A percentile compares a stretch with the other conserved stretches of the same genome.
Conservation (phyloP, 129 eudicot genomes). For the Chrysanthemum makinoi region DNA sequence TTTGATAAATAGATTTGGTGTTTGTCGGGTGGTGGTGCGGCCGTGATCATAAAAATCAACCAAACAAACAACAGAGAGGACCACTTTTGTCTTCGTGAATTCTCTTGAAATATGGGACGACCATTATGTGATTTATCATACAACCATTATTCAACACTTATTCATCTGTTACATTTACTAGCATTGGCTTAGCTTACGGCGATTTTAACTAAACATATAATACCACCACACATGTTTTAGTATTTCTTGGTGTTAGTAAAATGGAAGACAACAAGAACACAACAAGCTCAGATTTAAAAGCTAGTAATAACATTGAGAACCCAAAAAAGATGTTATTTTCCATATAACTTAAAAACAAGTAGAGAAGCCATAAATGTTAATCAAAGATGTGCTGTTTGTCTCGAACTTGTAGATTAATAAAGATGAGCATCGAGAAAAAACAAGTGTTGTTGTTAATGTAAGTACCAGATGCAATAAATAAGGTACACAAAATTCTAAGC, state of each 20-base stretch:
- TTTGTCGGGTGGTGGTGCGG: constrained; percentile 23
- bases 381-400: neutral
- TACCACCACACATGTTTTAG: too few relatives aligned
- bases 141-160: neutral
- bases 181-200: too few relatives aligned
- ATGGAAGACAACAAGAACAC: too few relatives aligned
- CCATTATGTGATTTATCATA: neutral
- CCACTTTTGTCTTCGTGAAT: constrained; percentile 19
- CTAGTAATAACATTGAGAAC: too few relatives aligned
- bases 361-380: neutral
- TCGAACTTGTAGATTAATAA: neutral
- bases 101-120: constrained; percentile 10
- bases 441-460: neutral
- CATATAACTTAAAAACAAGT: too few relatives aligned
- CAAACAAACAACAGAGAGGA: constrained; percentile 23
- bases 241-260: too few relatives aligned
- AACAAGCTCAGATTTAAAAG: too few relatives aligned
- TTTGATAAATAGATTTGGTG: neutral
- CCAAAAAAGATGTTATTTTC: too few relatives aligned
- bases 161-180: neutral
- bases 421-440: neutral
- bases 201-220: too few relatives aligned
- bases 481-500: constrained; percentile 33
- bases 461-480: constrained; percentile 25
- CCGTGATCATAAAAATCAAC: constrained; percentile 17